Base-by-base conservation (phyloP, 768 basidiomycete genomes). In the Tricholoma sp. region DNA sequence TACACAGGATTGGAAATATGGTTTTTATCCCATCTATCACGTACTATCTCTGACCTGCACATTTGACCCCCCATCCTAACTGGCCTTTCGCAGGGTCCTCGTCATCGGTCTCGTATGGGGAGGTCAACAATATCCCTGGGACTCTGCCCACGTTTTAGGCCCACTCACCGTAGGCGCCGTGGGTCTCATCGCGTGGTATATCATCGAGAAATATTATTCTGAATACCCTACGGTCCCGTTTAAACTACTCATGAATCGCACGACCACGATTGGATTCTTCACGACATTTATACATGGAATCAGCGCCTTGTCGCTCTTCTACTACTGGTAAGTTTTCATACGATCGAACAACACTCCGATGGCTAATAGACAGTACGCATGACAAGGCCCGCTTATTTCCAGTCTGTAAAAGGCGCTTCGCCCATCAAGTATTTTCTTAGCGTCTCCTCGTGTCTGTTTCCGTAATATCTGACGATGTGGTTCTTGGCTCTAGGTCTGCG, bases 51-150 rank as follows among this genome's bases (percentile, higher is more conserved):
- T 13, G 9, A 4, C 36, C 5, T 37, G 36, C 11, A 4, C 12
- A 15, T 10, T 37, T 15, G 15, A 13, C 12, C 12, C 36, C n/a
- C 11, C 36, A 13, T 13, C 36, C 5, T 37, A 37, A 37, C 36
- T 37, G 36, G 12, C 36, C 11, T 15, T 10, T 37, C 36, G 36
- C 15, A 37, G 36, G 36, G 36, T 37, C 7, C 61, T 57, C 17
- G 71, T 76, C 34, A 65, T 81, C 42, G 79, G 64, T 0, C 64
- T 84, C 6, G 80, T 76, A 2, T 81, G 76, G 75, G 81, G 74
- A n/a, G 80, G 82, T 1, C 64, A 73, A 18, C 59, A 63, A 0
- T 77, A 73, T 55, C 51, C 74, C 0, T 84, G 82, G 81, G 56
- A 54, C 3, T 75, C 74, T 0, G 65, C 62, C 13, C 59, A 58